phyloP scores from a whole-genome alignment of 345 rosid species.

The Psidium guajava region DNA sequence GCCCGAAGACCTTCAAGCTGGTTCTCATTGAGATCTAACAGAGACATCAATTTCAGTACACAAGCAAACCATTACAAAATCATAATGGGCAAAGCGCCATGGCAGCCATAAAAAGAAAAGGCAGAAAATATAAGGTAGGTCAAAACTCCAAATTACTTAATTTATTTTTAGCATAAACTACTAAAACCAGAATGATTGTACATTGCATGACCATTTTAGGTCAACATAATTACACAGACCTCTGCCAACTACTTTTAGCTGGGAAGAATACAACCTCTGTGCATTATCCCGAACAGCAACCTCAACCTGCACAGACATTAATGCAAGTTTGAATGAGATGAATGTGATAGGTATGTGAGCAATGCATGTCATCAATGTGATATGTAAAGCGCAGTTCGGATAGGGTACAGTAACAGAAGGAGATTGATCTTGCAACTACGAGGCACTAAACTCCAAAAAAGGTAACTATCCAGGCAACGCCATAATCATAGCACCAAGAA shows the following conservation, averaged over 20 bases:
- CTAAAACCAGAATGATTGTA: not conserved
- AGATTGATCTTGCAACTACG: not conserved
- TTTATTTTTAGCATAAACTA: not conserved
- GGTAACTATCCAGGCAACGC: not conserved
- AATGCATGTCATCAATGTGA: not conserved
- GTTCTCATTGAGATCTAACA: conserved; percentile 47
- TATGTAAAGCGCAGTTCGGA: not conserved
- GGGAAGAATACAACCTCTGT: conserved; percentile 63
- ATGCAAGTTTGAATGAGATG: not conserved
- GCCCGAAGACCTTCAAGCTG: conserved; percentile 72
- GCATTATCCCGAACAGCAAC: conserved; percentile 97
- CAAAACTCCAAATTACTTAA: not conserved
- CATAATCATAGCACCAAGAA: not conserved
- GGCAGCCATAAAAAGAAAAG: not conserved
- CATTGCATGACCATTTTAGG: not conserved
- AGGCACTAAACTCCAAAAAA: not conserved
- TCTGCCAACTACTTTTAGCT: conserved; percentile 59
- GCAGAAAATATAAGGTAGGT: not conserved
- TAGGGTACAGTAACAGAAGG: not conserved
- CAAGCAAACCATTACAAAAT: not conserved
- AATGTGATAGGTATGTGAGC: not conserved
- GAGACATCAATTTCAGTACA: not conserved
- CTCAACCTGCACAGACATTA: conserved; percentile 46
- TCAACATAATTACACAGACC: conserved; percentile 27
- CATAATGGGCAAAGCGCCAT: not conserved